Conservation (phyloP, 306 rosid species). For the Castanopsis chinensis region DNA sequence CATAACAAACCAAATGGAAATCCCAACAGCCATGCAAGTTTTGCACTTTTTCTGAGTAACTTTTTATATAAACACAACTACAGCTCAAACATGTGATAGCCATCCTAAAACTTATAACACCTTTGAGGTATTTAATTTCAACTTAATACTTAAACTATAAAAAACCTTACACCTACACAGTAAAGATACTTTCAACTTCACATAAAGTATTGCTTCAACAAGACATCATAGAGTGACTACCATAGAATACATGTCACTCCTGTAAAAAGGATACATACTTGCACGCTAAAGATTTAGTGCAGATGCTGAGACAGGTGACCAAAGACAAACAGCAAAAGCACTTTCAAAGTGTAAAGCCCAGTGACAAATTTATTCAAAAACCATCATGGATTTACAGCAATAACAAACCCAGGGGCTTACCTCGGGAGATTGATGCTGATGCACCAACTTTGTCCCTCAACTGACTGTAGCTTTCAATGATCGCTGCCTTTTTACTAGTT, state of each 20-base stretch:
- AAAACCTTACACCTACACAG: too few species aligned
- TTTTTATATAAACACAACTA: too few species aligned
- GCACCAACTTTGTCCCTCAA: conserved; percentile 71
- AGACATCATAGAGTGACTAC: neutral
- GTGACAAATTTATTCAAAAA: neutral
- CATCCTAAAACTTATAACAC: too few species aligned
- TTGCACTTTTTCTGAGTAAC: neutral
- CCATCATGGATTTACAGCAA: conserved; percentile 8
- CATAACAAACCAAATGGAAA: neutral
- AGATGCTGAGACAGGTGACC: neutral
- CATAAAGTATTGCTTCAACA: too few species aligned
- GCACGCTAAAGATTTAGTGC: neutral
- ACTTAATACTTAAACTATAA: too few species aligned
- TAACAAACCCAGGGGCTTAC: conserved; percentile 32
- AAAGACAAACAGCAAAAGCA: neutral
- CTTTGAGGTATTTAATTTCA: too few species aligned
- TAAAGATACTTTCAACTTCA: too few species aligned
- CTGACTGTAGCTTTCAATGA: conserved; percentile 63
- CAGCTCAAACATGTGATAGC: too few species aligned
- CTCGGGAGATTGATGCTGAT: conserved; percentile 65
- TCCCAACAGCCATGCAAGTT: neutral
- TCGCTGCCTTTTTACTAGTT: conserved; percentile 78
- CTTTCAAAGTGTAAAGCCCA: neutral
- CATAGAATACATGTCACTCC: neutral
- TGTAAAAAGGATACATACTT: neutral